A percentile compares a stretch with the other conserved stretches of the same genome.
Evolutionary conservation across 768 basidiomycete species (phyloP).

Genomic region (Lactarius hengduanensis): DNA sequence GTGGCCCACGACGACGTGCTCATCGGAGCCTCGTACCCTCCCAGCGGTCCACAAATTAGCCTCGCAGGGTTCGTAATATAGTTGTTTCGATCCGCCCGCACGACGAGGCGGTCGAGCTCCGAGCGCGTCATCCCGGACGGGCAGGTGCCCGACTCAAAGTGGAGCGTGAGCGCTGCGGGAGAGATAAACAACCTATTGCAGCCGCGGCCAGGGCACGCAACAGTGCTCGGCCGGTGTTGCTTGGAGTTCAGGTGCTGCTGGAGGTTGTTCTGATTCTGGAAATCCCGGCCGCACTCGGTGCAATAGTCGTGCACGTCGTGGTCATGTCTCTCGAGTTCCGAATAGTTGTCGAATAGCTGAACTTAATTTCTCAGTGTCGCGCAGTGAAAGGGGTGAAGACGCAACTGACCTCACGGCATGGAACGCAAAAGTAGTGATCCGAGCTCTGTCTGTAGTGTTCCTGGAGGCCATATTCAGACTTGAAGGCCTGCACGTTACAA

Average conservation of each 20-base stretch:
- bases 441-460: conserved; percentile 44
- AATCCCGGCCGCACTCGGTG: conserved; percentile 42
- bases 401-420: background rate
- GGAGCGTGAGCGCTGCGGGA: conserved; percentile 53
- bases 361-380: background rate
- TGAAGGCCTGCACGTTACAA: conserved; percentile 37
- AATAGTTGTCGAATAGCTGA: conserved; percentile 6
- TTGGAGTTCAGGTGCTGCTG: conserved; percentile 54
- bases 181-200: conserved; percentile 53
- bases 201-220: conserved; percentile 40
- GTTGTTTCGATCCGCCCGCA: conserved; percentile 6
- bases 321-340: conserved; percentile 23
- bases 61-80: conserved; percentile 10
- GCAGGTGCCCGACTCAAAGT: conserved; percentile 63
- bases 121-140: conserved; percentile 46
- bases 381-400: background rate
- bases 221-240: conserved; percentile 43
- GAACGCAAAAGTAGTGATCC: background rate
- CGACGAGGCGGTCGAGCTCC: conserved; percentile 21
- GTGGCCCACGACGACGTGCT: conserved; percentile 35
- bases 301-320: conserved; percentile 43
- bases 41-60: background rate
- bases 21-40: conserved; percentile 3
- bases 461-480: conserved; percentile 39
- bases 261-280: conserved; percentile 43